phyloP scores from a whole-genome alignment of 2,329 filamentous ascomycete genomes.

The Beauveria varroae region DNA sequence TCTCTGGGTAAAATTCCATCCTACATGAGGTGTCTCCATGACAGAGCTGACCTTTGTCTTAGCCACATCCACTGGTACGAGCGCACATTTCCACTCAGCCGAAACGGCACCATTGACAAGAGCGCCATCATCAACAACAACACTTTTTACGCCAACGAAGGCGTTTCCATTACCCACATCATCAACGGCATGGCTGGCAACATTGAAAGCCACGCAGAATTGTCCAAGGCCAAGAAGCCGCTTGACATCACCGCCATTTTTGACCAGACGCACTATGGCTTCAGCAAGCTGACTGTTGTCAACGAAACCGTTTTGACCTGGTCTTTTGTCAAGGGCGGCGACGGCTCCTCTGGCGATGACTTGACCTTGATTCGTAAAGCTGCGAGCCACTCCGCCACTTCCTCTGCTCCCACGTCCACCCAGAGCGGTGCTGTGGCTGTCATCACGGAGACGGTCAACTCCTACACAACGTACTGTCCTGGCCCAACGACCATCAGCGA shows the following conservation, averaged over 20 bases:
- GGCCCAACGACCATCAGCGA: conserved; percentile 49
- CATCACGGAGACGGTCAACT: conserved; percentile 53
- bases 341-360: conserved; percentile 30
- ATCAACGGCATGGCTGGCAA: conserved; percentile 48
- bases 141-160: conserved; percentile 40
- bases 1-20: conserved; percentile 18
- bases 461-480: conserved; percentile 60
- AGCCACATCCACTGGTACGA: conserved; percentile 21
- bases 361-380: conserved; percentile 18
- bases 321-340: conserved; percentile 36
- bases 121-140: conserved; percentile 36
- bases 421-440: conserved; percentile 28
- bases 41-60: background rate
- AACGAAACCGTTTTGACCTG: conserved; percentile 34
- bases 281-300: conserved; percentile 30
- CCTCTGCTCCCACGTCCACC: background rate
- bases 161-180: conserved; percentile 40
- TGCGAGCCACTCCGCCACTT: background rate
- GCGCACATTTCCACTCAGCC: conserved; percentile 16
- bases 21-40: background rate
- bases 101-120: conserved; percentile 31
- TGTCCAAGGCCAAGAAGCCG: conserved; percentile 24
- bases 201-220: conserved; percentile 39
- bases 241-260: conserved; percentile 37
- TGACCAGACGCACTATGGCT: conserved; percentile 39